phyloP scores from a whole-genome alignment of 73 alveolate genomes.

The Paraurostyla sp. region DNA sequence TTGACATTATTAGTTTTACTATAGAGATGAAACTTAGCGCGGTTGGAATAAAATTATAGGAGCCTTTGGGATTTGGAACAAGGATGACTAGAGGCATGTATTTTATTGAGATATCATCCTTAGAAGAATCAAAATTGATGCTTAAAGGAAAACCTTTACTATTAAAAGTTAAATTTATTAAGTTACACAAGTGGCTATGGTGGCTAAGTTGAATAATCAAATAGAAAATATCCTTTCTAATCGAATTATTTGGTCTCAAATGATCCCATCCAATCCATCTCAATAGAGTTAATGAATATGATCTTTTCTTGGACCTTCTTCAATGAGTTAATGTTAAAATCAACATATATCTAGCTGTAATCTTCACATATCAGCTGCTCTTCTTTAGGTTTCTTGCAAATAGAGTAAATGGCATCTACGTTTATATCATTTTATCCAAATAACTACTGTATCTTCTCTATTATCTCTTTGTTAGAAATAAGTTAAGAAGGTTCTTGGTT shows the following conservation, averaged over 20 bases:
- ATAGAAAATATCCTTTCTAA: conserved; percentile 4
- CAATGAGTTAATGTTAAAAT: conserved; percentile 6
- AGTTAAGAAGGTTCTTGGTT: background rate
- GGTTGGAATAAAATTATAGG: background rate
- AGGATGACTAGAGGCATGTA: conserved; percentile 6
- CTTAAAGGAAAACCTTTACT: conserved; percentile 29
- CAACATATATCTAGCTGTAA: conserved; percentile 28
- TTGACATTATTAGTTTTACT: conserved; percentile 26
- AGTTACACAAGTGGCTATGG: conserved; percentile 36
- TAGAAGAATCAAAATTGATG: background rate
- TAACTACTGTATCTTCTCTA: background rate
- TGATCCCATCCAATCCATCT: conserved; percentile 35
- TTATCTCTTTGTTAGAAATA: background rate
- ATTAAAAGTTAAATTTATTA: background rate
- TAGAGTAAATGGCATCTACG: conserved; percentile 54
- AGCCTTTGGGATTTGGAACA: conserved; percentile 34
- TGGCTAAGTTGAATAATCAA: conserved; percentile 24
- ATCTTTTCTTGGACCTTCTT: conserved; percentile 54
- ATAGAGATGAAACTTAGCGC: conserved; percentile 21
- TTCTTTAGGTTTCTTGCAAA: background rate
- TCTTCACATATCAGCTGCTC: conserved; percentile 15
- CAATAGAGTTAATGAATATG: background rate
- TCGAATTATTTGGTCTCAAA: background rate
- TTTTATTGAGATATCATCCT: background rate
- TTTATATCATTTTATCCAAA: background rate